Evolutionary conservation across 148 eudicot species (phyloP), one percentile per base, ranked within the genome.

Genomic region (Fagopyrum esculentum): DNA sequence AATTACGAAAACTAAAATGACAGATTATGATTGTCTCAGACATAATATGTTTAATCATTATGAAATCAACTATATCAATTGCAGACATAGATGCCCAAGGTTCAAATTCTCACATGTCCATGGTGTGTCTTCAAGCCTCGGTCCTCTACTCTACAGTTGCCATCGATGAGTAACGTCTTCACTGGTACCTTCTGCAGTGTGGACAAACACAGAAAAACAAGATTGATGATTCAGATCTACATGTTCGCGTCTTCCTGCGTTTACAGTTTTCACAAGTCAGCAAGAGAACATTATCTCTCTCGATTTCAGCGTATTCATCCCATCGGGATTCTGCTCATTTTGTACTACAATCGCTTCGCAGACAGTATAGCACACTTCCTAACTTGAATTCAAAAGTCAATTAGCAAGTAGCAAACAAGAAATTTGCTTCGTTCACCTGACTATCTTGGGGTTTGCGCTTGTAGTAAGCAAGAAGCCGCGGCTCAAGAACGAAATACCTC

Each of bases 111-210:
- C 86, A 96, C 98, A 89, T 96, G 98, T 83, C 99, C 99, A 85
- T 96, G 92, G 77, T 96, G 99, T 30, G 97, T 90, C 89, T 96
- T 96, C 89, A 96, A 80, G 73, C 99, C 99, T 79, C 97, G 86
- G 69, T 96, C 99, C 89, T 96, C 99, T 84, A 96, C 99, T 79
- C 98, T 86, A 77, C 97, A 93, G 81, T 91, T 93, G 75, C 98
- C 98, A 84, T 93, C 98, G 68, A 93, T 91, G 69, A 91, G 89
- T 78, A 93, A 87, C 57, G 95, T 89, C 88, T 91, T 91, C 77
- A 91, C 90, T 10, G 98, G 98, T 60, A 88, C 97, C 94, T 91
- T 76, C 43, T 74, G 57, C 73, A 74, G 78, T 77, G 55, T 73
- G 69, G 44, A 54, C 22, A 57, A 49, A 56, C 52, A 73, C 71